These are phyloP conservation scores for Euphorbia peplus DNA, from an alignment of 345 rosid genomes.

Conservation along the genomic window DNA sequence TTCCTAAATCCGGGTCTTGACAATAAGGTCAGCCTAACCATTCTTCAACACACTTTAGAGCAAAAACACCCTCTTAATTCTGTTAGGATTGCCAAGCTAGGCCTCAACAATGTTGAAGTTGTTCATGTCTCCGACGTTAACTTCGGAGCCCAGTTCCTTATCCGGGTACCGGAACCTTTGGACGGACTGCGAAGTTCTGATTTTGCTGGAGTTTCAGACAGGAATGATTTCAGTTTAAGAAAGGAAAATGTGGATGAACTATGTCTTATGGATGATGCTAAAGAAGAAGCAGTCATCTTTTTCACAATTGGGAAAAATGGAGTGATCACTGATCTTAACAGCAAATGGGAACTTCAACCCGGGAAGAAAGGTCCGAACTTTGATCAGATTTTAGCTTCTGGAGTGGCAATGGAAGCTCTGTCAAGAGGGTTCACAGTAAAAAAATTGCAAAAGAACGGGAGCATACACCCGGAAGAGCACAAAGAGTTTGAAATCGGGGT, in stretches of 20 bases:
- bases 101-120: constrained; percentile 55
- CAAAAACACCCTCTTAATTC: constrained; percentile 78
- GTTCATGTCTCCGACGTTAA: constrained; percentile 60
- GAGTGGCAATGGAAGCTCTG: constrained; percentile 38
- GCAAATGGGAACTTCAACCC: constrained; percentile 24
- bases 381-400: constrained; percentile 42
- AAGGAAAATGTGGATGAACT: constrained; percentile 10
- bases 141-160: constrained; percentile 46
- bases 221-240: constrained; percentile 16
- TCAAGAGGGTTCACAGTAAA: constrained; percentile 61
- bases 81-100: constrained; percentile 64
- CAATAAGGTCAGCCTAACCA: constrained; percentile 61
- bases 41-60: constrained; percentile 80
- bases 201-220: constrained; percentile 15
- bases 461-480: constrained; percentile 37
- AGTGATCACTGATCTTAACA: constrained; percentile 29
- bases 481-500: constrained; percentile 55
- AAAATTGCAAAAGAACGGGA: constrained; percentile 30
- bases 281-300: constrained; percentile 24
- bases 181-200: constrained; percentile 20
- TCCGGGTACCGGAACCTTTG: constrained; percentile 30
- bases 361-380: constrained; percentile 25
- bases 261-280: background rate
- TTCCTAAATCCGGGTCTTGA: constrained; percentile 46
- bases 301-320: constrained; percentile 45